A percentile compares a stretch with the other conserved stretches of the same genome.
Conservation (phyloP, 1,284 basidiomycete species). For the Trichosporon coremiiforme region DNA sequence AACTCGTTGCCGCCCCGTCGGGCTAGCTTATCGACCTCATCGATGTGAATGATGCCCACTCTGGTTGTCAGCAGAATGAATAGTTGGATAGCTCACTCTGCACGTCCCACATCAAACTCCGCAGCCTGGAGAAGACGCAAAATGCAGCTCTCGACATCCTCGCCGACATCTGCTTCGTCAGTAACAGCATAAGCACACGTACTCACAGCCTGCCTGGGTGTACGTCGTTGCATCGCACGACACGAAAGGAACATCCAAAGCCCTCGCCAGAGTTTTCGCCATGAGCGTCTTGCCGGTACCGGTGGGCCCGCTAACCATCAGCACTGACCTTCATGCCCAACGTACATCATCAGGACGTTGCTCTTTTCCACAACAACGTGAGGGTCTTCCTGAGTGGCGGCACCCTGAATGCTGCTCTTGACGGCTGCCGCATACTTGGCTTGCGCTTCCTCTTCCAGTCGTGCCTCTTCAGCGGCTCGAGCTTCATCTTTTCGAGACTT, state of each 20-base stretch:
- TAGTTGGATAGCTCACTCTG: conserved; percentile 37
- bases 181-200: conserved; percentile 4
- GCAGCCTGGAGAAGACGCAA: conserved; percentile 81
- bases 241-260: conserved; percentile 88
- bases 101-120: conserved; percentile 76
- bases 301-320: conserved; percentile 49
- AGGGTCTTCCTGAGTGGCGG: conserved; percentile 18
- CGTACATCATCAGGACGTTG: conserved; percentile 84
- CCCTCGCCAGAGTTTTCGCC: conserved; percentile 77
- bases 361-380: conserved; percentile 76
- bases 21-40: conserved; percentile 93
- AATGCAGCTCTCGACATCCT: conserved; percentile 88
- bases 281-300: conserved; percentile 79
- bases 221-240: conserved; percentile 58
- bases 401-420: conserved; percentile 26
- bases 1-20: conserved; percentile 64
- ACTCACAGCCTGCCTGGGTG: conserved; percentile 58
- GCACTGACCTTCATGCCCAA: conserved; percentile 21
- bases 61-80: conserved; percentile 54
- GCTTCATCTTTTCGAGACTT: conserved; percentile 21
- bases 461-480: conserved; percentile 13
- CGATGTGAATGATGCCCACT: conserved; percentile 91
- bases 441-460: conserved; percentile 30
- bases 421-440: conserved; percentile 30
- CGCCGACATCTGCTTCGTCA: conserved; percentile 74